Percentiles rank a stretch among this genome's conserved stretches.
phyloP scores from a whole-genome alignment of 768 basidiomycete genomes.

The Phaeotremella fagi region DNA sequence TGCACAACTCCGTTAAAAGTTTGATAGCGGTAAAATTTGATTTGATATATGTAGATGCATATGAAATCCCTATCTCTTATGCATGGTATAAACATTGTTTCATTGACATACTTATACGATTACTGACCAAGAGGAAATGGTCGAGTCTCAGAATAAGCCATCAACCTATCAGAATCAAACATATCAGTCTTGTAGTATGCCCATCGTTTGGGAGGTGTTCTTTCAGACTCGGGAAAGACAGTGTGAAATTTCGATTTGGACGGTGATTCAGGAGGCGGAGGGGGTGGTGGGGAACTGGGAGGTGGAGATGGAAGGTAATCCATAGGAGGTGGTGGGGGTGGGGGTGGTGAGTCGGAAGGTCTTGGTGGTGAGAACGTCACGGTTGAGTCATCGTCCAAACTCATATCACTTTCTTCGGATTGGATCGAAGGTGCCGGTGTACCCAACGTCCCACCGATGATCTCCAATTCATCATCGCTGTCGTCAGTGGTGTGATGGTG shows the following conservation, averaged over 20 bases:
- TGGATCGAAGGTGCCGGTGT: background rate
- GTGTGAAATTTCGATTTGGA: background rate
- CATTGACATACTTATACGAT: too few relatives aligned
- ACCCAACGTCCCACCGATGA: constrained; percentile 20
- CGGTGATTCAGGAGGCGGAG: constrained; percentile 3
- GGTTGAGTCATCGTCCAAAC: background rate
- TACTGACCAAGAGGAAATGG: constrained; percentile 28
- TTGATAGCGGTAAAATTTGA: background rate
- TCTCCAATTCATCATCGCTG: constrained; percentile 16
- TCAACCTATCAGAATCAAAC: constrained; percentile 32
- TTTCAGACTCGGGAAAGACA: background rate
- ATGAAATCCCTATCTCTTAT: background rate
- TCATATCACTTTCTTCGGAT: background rate
- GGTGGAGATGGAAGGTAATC: constrained; percentile 5
- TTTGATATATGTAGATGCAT: background rate
- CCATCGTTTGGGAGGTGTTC: constrained; percentile 22
- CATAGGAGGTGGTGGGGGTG: constrained; percentile 1
- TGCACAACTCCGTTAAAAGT: constrained; percentile 1
- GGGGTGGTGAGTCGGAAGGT: background rate
- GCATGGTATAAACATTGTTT: too few relatives aligned
- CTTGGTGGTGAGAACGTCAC: background rate
- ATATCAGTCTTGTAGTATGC: constrained; percentile 26
- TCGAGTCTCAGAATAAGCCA: constrained; percentile 10
- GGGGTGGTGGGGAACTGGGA: constrained; percentile 5
- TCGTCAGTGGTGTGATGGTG: constrained; percentile 5